Percentiles rank a stretch among this genome's conserved stretches.
These are phyloP conservation scores for Pichia eremophila DNA, from an alignment of 805 yeast genomes.

Conservation along the genomic window DNA sequence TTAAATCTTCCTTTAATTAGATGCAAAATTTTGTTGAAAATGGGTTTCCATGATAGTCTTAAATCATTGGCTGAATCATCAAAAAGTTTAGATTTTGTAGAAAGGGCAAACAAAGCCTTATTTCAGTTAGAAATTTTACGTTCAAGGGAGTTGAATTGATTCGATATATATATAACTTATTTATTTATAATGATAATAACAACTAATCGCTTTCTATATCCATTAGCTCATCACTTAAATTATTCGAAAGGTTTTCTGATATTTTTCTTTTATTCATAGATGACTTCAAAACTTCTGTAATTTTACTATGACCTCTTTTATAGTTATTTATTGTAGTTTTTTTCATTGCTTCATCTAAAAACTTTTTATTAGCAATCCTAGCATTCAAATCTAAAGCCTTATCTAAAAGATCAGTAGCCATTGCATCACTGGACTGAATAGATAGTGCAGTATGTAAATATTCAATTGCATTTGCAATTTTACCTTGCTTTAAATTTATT, in stretches of 20 bases:
- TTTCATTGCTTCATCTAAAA: constrained; percentile 2
- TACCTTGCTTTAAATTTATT: constrained; percentile 62
- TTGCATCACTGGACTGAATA: constrained; percentile 68
- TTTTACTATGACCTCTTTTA: not conserved
- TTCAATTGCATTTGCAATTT: constrained; percentile 59
- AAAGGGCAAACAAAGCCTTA: constrained; percentile 38
- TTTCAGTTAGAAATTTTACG: constrained; percentile 25
- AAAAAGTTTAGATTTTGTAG: constrained; percentile 34
- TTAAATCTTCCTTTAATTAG: constrained; percentile 21
- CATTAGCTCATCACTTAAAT: constrained; percentile 31
- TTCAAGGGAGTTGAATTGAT: not conserved
- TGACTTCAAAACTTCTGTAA: not conserved
- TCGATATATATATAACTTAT: too few species aligned
- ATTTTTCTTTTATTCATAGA: not conserved
- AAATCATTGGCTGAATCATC: constrained; percentile 23
- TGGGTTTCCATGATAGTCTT: constrained; percentile 35
- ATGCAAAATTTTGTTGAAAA: constrained; percentile 27
- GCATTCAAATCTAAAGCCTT: constrained; percentile 65
- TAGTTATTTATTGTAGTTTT: not conserved
- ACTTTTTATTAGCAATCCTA: constrained; percentile 17
- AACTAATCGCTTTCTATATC: constrained; percentile 47
- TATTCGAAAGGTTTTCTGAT: not conserved
- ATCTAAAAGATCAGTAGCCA: constrained; percentile 70
- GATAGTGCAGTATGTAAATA: constrained; percentile 75
- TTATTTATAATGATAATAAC: too few species aligned